phyloP scores from a whole-genome alignment of 2,329 filamentous ascomycete species.

The Paradendryphiella salina region DNA sequence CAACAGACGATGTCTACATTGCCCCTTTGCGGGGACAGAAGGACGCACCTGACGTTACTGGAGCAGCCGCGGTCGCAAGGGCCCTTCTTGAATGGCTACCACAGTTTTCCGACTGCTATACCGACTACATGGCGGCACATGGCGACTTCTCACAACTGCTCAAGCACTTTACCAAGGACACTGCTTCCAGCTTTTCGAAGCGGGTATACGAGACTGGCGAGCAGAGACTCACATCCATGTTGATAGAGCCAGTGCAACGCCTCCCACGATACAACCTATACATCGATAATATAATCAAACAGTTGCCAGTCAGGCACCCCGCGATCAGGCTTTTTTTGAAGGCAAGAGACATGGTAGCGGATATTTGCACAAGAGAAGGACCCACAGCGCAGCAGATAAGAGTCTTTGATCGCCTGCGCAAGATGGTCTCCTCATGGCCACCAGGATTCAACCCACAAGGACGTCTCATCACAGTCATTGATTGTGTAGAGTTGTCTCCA shows the following conservation, averaged over 20 bases:
- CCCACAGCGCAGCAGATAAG: slow-evolving; percentile 70
- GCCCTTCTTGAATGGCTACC: slow-evolving; percentile 90
- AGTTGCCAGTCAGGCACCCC: slow-evolving; percentile 81
- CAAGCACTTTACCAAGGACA: slow-evolving; percentile 73
- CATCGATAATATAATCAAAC: slow-evolving; percentile 91
- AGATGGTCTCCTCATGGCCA: slow-evolving; percentile 79
- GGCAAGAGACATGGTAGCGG: slow-evolving; percentile 89
- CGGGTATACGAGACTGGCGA: slow-evolving; percentile 83
- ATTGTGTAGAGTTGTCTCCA: slow-evolving; percentile 74
- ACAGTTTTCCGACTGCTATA: slow-evolving; percentile 86
- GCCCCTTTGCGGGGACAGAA: slow-evolving; percentile 41
- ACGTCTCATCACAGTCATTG: slow-evolving; percentile 77
- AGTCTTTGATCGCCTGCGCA: slow-evolving; percentile 71
- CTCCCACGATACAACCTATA: slow-evolving; percentile 92
- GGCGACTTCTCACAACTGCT: slow-evolving; percentile 82
- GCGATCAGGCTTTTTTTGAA: slow-evolving; percentile 81
- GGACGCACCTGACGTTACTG: slow-evolving; percentile 69
- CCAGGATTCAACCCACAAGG: slow-evolving; percentile 70
- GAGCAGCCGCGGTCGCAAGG: slow-evolving; percentile 75
- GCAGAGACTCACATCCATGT: slow-evolving; percentile 82
- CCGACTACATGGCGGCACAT: slow-evolving; percentile 89
- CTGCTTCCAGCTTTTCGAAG: slow-evolving; percentile 79
- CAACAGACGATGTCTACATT: slow-evolving; percentile 47
- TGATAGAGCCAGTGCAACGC: slow-evolving; percentile 95
- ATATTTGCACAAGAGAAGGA: slow-evolving; percentile 92